phyloP scores from a whole-genome alignment of 179 eudicot species.

The Gypsophila paniculata region DNA sequence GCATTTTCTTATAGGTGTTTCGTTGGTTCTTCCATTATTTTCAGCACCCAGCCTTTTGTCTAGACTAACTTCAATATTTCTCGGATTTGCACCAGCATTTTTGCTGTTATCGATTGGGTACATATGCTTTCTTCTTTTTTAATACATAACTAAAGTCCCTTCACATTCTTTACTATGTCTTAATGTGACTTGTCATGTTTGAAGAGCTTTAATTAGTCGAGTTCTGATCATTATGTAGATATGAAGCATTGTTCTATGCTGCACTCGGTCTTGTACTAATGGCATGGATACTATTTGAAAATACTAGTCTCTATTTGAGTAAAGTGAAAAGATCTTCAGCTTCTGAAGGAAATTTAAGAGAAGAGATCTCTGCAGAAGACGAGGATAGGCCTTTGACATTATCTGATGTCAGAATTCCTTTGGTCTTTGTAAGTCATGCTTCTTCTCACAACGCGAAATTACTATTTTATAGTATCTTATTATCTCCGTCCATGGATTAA shows the following conservation, averaged over 20 bases:
- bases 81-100: conserved; percentile 95
- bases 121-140: conserved; percentile 22
- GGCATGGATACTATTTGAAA: conserved; percentile 93
- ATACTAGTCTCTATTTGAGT: conserved; percentile 45
- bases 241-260: conserved; percentile 89
- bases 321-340: conserved; percentile 38
- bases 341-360: conserved; percentile 31
- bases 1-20: conserved; percentile 46
- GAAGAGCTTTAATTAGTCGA: conserved; percentile 2
- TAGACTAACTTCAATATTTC: conserved; percentile 79
- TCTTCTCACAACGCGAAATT: conserved; percentile 6
- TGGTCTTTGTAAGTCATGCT: conserved; percentile 67
- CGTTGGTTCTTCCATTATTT: conserved; percentile 80
- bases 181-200: conserved; percentile 5
- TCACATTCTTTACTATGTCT: neutral
- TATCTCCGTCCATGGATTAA: neutral
- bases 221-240: conserved; percentile 42
- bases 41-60: conserved; percentile 77
- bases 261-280: conserved; percentile 79
- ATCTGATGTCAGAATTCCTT: conserved; percentile 76
- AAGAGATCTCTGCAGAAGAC: conserved; percentile 36
- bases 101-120: conserved; percentile 94
- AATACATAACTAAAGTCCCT: conserved; percentile 4
- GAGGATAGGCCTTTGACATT: conserved; percentile 59
- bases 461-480: neutral